These are phyloP conservation scores for Hymenoscyphus repandus DNA, from an alignment of 2,329 filamentous ascomycete species.

Conservation along the genomic window DNA sequence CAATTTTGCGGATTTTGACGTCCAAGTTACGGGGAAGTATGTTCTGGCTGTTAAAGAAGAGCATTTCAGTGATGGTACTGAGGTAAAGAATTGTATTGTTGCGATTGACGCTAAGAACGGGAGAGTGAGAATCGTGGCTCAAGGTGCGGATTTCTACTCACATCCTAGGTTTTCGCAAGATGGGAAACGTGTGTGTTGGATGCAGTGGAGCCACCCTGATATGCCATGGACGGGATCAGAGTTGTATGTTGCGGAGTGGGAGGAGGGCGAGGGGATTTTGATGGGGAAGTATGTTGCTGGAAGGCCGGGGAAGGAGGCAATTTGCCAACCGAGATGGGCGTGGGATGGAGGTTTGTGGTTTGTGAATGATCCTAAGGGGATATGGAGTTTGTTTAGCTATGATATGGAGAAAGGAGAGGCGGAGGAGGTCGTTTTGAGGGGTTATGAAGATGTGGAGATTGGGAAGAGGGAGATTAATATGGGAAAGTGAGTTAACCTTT, in stretches of 20 bases:
- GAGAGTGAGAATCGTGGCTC: constrained; percentile 35
- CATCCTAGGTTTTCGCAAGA: constrained; percentile 44
- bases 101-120: constrained; percentile 25
- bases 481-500: constrained; percentile 13
- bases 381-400: constrained; percentile 43
- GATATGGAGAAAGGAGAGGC: constrained; percentile 26
- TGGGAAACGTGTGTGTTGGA: constrained; percentile 43
- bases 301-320: constrained; percentile 35
- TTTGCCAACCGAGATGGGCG: constrained; percentile 47
- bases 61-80: constrained; percentile 32
- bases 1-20: constrained; percentile 43
- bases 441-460: constrained; percentile 39
- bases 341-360: constrained; percentile 45
- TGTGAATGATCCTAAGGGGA: constrained; percentile 41
- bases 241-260: constrained; percentile 41
- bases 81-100: constrained; percentile 28
- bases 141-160: constrained; percentile 48
- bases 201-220: constrained; percentile 50
- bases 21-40: constrained; percentile 36
- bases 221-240: constrained; percentile 46
- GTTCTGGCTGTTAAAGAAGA: constrained; percentile 50
- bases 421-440: constrained; percentile 32
- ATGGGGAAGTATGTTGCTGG: constrained; percentile 38
- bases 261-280: constrained; percentile 28
- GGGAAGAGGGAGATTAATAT: constrained; percentile 23